A percentile compares a stretch with the other conserved stretches of the same genome.
These are phyloP conservation scores for Coelastrella sp. DNA, from an alignment of 139 green algal species.

Conservation along the genomic window DNA sequence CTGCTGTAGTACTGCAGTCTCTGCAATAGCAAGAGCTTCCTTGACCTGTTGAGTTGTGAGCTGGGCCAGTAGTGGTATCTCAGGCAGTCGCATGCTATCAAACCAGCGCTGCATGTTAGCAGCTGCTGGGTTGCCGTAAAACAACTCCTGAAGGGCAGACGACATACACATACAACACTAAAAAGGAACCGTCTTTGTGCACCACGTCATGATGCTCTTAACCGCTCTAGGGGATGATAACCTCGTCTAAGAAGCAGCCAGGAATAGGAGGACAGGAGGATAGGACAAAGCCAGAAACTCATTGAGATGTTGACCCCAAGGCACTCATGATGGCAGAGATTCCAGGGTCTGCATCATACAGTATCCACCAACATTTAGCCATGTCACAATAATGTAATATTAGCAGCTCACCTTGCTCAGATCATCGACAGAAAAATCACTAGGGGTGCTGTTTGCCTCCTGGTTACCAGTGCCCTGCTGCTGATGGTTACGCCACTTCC, in stretches of 20 bases:
- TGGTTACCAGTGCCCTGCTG: background rate
- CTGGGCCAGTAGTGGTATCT: background rate
- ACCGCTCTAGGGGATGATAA: too few species aligned
- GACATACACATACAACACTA: background rate
- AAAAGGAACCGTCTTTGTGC: background rate
- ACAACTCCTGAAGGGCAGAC: background rate
- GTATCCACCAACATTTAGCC: too few species aligned
- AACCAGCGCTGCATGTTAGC: background rate
- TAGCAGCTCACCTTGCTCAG: too few species aligned
- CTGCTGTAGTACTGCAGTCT: background rate
- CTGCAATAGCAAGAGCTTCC: background rate
- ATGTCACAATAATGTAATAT: too few species aligned
- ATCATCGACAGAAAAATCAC: background rate
- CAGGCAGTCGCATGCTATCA: background rate
- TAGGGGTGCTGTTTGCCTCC: background rate
- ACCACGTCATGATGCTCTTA: background rate
- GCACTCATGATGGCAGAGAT: too few species aligned
- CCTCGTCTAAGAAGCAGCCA: too few species aligned
- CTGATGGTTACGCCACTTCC: background rate
- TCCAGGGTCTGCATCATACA: too few species aligned
- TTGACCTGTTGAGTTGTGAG: background rate
- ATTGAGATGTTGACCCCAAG: too few species aligned
- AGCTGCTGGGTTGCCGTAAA: background rate
- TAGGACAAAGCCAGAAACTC: too few species aligned
- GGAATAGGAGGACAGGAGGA: too few species aligned